These are phyloP conservation scores for Ogataea minuta DNA, from an alignment of 805 yeast species.

Conservation along the genomic window DNA sequence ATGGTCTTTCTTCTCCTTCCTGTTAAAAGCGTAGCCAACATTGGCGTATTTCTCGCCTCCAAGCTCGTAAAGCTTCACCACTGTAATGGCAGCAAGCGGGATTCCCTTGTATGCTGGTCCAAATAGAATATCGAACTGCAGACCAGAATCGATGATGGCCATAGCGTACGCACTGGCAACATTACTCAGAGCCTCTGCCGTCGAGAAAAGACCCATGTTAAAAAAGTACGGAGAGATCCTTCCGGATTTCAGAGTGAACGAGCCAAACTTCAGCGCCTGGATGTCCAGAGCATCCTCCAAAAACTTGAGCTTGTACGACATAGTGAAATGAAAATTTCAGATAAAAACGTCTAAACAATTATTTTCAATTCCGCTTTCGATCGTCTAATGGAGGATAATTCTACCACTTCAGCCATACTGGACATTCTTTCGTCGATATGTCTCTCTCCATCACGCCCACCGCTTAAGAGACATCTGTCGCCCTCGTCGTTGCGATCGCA, in stretches of 20 bases:
- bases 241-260: slow-evolving; percentile 88
- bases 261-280: slow-evolving; percentile 82
- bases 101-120: slow-evolving; percentile 99
- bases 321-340: slow-evolving; percentile 1
- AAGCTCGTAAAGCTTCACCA: slow-evolving; percentile 86
- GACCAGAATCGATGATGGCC: slow-evolving; percentile 75
- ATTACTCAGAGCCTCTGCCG: slow-evolving; percentile 74
- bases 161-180: slow-evolving; percentile 87
- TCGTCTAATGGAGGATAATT: slow-evolving; percentile 7
- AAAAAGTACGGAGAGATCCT: slow-evolving; percentile 94
- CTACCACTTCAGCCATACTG: slow-evolving; percentile 19
- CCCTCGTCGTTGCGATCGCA: slow-evolving; percentile 17
- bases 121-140: slow-evolving; percentile 86
- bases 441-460: slow-evolving; percentile 11
- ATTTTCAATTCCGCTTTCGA: too few species aligned
- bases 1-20: slow-evolving; percentile 95
- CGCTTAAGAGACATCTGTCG: slow-evolving; percentile 8
- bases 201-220: slow-evolving; percentile 85
- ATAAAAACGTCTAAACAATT: too few species aligned
- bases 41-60: slow-evolving; percentile 74
- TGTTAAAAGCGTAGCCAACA: slow-evolving; percentile 88
- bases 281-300: slow-evolving; percentile 79
- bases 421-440: slow-evolving; percentile 22
- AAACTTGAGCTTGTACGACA: slow-evolving; percentile 42
- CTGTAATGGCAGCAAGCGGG: slow-evolving; percentile 90